Conservation (phyloP, 768 basidiomycete genomes). For the Crepidotus variabilis region DNA sequence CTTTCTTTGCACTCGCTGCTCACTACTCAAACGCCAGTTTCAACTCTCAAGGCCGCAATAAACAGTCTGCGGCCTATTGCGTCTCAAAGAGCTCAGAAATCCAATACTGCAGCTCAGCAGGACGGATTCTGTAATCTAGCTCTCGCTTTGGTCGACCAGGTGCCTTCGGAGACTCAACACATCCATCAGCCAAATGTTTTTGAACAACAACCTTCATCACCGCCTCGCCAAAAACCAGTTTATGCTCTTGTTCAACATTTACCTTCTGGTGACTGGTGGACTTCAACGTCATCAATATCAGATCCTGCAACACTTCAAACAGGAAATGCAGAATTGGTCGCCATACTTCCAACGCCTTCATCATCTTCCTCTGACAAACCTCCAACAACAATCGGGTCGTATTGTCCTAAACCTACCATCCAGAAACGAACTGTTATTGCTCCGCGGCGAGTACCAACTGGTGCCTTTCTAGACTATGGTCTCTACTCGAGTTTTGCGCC, state of each 20-base stretch:
- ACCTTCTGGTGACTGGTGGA: constrained; percentile 82
- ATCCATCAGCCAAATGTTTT: constrained; percentile 45
- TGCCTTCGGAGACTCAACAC: constrained; percentile 46
- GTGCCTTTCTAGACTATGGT: constrained; percentile 78
- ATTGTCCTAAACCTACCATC: constrained; percentile 39
- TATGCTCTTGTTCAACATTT: constrained; percentile 81
- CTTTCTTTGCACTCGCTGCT: constrained; percentile 19
- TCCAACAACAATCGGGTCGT: constrained; percentile 54
- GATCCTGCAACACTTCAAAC: constrained; percentile 42
- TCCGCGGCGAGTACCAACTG: constrained; percentile 56
- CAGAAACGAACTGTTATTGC: constrained; percentile 40
- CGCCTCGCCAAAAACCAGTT: constrained; percentile 36
- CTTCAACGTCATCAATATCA: constrained; percentile 48
- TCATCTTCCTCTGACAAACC: constrained; percentile 28
- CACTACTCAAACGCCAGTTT: constrained; percentile 11
- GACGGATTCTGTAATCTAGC: constrained; percentile 74
- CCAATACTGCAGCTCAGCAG: constrained; percentile 64
- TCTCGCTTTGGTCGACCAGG: constrained; percentile 66
- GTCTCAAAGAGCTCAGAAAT: constrained; percentile 59
- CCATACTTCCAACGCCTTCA: constrained; percentile 64
- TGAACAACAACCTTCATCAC: constrained; percentile 17
- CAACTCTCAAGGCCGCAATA: constrained; percentile 50
- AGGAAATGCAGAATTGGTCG: constrained; percentile 73
- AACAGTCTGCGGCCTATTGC: constrained; percentile 66
- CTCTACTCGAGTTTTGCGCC: constrained; percentile 75